Evolutionary conservation across 306 rosid species (phyloP), one percentile per base, ranked within the genome.

Genomic region (Corylus heterophylla): DNA sequence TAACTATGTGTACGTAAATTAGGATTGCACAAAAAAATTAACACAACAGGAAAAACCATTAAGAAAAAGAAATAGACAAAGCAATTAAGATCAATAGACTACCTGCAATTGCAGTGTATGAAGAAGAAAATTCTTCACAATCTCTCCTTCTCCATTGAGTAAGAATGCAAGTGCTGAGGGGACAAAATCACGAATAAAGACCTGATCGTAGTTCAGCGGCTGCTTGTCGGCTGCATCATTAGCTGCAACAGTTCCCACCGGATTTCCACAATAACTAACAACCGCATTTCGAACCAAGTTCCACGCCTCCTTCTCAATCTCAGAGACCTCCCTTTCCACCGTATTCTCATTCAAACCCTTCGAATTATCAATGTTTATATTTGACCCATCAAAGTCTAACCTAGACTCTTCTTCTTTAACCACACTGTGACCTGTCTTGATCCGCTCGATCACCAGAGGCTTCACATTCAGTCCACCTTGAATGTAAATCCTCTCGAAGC

Each of bases 81-180:
- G 8, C 12, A 39, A 62, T 8, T 39, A 70, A 61, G 71, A 54
- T 17, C 63, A 68, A 72, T 87, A 13, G n/a, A 63, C 1, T 42
- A 94, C 98, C 97, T 94, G 97, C 81, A 94, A 83, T 68, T 92
- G 93, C 87, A 94, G 85, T 12, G 98, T 94, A 85, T 89, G 96
- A 75, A 94, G 96, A 58, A 92, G 87, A 82, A 94, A 94, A 81
- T 94, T 90, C 88, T 87, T 92, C 81, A 94, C 97, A 75, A 94
- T 90, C 67, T 92, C 97, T 76, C 84, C 88, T 51, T 94, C 96
- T 18, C 96, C 98, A 76, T 88, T 92, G 67, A 94, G 94, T 84
- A 94, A 89, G 86, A 94, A 94, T 35, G 97, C 94, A 74, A 94
- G 92, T 1, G 96, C 98, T 0, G 98, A 92, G 2, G 98, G 97